Evolutionary conservation across 257 asterid species (phyloP), one percentile per base, ranked within the genome.

Genomic region (Nicotiana undulata): DNA sequence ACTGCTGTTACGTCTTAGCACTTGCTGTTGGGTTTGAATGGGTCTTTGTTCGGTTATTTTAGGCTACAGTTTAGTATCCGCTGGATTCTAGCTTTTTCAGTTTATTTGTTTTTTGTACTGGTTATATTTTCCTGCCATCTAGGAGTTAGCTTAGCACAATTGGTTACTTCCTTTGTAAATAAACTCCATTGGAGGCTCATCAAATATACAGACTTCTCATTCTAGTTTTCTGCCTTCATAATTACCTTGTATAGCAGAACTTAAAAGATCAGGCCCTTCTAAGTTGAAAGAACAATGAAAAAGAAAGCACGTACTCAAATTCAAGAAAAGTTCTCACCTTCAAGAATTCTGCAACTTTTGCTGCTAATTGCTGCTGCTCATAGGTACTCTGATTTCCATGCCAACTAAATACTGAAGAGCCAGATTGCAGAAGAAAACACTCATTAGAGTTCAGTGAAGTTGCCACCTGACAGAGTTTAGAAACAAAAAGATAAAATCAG

Each of bases 401-500:
- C 99, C 99, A 95, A 83, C 85, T 89, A 88, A 93, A 92, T 75
- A 90, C 29, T 56, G 97, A 87, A 77, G 97, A 88, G 81, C 93
- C 95, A 80, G 96, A 88, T 92, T 93, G 98, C 81, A 94, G 94
- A 85, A 95, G 93, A 85, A 92, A 95, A 85, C 98, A 95, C 79
- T 91, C 99, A 76, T 89, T 82, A 26, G 99, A 84, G 90, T 93
- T 93, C 88, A 95, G 84, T 7, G 96, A 91, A 10, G 96, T 74
- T 63, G 98, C 94, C 84, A 80, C 96, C 99, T 95, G 88, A 80
- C 68, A 81, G 61, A 74, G 84, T 32, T 75, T 49, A 31, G 79
- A 76, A 61, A 49, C 53, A 64, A 49, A 28, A 79, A 32, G 28
- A 24, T 18, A 15, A 37, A 46, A 49, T 63, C 28, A 44, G 51